Evolutionary conservation across 2,329 filamentous ascomycete species (phyloP).

Genomic region (Ceratocystis albifundus): DNA sequence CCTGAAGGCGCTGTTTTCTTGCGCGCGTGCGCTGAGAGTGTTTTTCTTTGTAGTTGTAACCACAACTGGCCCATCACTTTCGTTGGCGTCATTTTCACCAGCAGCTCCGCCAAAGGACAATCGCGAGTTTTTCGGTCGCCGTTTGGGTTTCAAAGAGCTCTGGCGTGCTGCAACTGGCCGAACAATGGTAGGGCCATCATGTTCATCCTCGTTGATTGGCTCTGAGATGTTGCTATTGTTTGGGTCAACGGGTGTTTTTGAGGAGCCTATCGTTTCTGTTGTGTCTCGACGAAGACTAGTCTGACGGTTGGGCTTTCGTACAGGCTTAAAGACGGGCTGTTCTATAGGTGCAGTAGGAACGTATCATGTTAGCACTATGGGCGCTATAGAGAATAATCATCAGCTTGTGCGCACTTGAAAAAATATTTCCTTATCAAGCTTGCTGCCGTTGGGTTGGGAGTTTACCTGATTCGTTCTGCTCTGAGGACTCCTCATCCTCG

Average conservation of each 20-base stretch:
- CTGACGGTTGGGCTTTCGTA: slow-evolving; percentile 45
- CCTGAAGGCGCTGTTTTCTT: slow-evolving; percentile 55
- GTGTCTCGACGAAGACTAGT: slow-evolving; percentile 48
- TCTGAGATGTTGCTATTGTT: slow-evolving; percentile 26
- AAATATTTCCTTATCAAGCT: slow-evolving; percentile 8
- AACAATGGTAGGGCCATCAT: slow-evolving; percentile 39
- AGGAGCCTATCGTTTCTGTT: slow-evolving; percentile 28
- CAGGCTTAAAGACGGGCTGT: slow-evolving; percentile 31
- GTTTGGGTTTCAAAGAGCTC: slow-evolving; percentile 50
- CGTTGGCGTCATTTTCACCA: slow-evolving; percentile 39
- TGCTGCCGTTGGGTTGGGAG: slow-evolving; percentile 12
- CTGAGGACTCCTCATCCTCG: slow-evolving; percentile 30
- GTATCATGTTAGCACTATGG: slow-evolving; percentile 13
- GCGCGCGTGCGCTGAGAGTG: slow-evolving; percentile 49
- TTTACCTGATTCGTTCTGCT: slow-evolving; percentile 16
- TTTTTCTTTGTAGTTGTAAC: slow-evolving; percentile 53
- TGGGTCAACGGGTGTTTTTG: slow-evolving; percentile 23
- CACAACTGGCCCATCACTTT: slow-evolving; percentile 42
- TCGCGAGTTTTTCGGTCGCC: slow-evolving; percentile 52
- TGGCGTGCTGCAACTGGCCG: slow-evolving; percentile 39
- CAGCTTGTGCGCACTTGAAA: slow-evolving; percentile 9
- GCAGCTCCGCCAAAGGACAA: slow-evolving; percentile 61
- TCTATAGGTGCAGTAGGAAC: neutral
- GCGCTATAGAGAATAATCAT: slow-evolving; percentile 11
- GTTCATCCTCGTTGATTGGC: slow-evolving; percentile 35